phyloP scores from a whole-genome alignment of 495 filamentous ascomycete species.

The Neurospora hispaniola region DNA sequence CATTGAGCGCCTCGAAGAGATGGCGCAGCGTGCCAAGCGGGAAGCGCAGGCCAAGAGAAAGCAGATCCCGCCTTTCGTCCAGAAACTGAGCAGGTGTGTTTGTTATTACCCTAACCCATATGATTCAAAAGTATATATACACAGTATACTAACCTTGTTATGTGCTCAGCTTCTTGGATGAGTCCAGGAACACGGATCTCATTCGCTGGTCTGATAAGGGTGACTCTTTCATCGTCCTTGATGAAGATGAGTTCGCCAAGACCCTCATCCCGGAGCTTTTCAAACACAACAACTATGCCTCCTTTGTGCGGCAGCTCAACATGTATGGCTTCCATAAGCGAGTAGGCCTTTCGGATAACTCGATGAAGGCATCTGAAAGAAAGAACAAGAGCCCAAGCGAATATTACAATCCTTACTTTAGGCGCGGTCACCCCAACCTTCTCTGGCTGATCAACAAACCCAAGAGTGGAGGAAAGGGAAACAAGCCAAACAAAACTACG shows the following conservation, averaged over 20 bases:
- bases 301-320: constrained; percentile 95
- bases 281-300: constrained; percentile 99
- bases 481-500: constrained; percentile 42
- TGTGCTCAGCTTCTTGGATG: constrained; percentile 71
- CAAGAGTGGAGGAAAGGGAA: constrained; percentile 45
- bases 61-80: constrained; percentile 94
- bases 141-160: background rate
- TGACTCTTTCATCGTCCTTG: constrained; percentile 90
- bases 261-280: constrained; percentile 93
- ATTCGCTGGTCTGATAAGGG: constrained; percentile 97
- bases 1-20: constrained; percentile 65
- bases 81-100: constrained; percentile 88
- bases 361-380: constrained; percentile 90
- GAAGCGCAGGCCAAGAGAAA: constrained; percentile 80
- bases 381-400: constrained; percentile 97
- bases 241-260: constrained; percentile 98
- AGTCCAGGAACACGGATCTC: constrained; percentile 80
- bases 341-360: constrained; percentile 92
- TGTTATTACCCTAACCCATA: background rate
- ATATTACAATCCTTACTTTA: constrained; percentile 95
- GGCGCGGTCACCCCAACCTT: constrained; percentile 81
- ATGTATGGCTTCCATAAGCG: constrained; percentile 99
- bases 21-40: constrained; percentile 63
- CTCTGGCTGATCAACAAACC: constrained; percentile 98
- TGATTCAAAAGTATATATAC: background rate